Base-by-base conservation (phyloP, 1,284 basidiomycete genomes). In the Fomitopsis schrenkii region DNA sequence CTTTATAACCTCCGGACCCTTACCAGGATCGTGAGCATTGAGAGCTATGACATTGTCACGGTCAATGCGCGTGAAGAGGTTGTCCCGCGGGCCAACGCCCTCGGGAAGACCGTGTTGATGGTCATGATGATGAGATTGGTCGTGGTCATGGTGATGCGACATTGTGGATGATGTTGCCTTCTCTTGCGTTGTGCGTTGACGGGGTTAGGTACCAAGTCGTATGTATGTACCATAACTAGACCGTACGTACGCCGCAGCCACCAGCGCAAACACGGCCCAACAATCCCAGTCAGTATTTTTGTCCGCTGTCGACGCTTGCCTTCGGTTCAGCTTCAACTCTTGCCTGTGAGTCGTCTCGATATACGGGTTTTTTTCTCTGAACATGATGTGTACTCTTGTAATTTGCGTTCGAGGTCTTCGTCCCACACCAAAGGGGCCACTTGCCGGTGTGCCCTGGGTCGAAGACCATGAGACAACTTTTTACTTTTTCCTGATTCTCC, bases 361-460 rank as follows among this genome's bases (percentile, higher is more conserved):
- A 28, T 6, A 35, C n/a, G n/a, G n/a, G n/a, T n/a, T 42, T 41
- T n/a, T 28, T 40, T 40, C 55, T 14, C 15, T 57, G 17, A 59
- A 12, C 26, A 77, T 82, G 87, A 88, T 90, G 87, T 76, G 71
- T 79, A 75, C 72, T 79, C 77, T 79, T 77, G 89, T 91, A 91
- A 91, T 91, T 91, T 91, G 89, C 89, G 88, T 90, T 91, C 87
- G 89, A 88, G 75, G 76, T 71, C 72, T 75, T 74, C 71, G 70
- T 77, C 79, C 77, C 78, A 81, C 69, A 78, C 80, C 83, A 87
- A 90, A 90, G 82, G 87, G 84, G 75, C 74, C 79, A 82, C 87
- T 79, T 78, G 88, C 88, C 89, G 78, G 86, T 83, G 80, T 70
- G 76, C 79, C 82, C 86, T 88, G 87, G 81, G 82, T 79, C 67